Base-by-base conservation (phyloP, 2,329 filamentous ascomycete species). In the Colletotrichum chlorophyti region DNA sequence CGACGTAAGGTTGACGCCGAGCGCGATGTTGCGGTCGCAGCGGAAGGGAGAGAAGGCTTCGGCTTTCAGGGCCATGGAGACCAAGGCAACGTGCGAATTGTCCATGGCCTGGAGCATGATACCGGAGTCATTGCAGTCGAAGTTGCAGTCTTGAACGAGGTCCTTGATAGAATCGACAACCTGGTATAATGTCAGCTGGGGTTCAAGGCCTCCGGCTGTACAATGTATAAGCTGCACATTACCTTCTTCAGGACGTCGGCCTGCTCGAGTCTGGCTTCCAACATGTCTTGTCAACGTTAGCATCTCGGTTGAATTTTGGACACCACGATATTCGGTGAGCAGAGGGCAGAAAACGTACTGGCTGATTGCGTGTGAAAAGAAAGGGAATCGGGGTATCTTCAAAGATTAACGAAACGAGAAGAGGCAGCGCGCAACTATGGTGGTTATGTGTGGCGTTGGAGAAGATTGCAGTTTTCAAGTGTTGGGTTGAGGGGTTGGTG, bases 41-140 rank as follows among this genome's bases (percentile, higher is more conserved):
- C 95, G 92, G 84, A 92, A 99, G 49, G 93, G 93, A 6, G 88
- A 89, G 83, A 99, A 99, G 67, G 88, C 88, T 74, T 98, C 95
- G 61, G 94, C 91, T 81, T 95, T 95, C 75, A 99, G 90, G 84
- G 96, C 88, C 95, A 99, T 99, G 65, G 95, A 97, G 51, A 99
- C 95, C 53, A 99, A 91, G 63, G 95, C 95, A 69, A 99, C 95
- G 79, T 99, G 95, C 47, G 93, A 98, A 86, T 98, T 99, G 83
- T 99, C 95, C 96, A 99, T 99, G 71, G 95, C 95, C 79, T 99
- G 95, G 54, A 99, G 91, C 48, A 94, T 93, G 71, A 99, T 95
- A 63, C 95, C 95, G 53, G 92, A 94, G 84, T 99, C 96, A 90
- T 98, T 99, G 90, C 96, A 99, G 84, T 99, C 95, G 81, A 99